Base-by-base conservation (phyloP, 2,329 filamentous ascomycete genomes). In the Ascochyta rabiei region DNA sequence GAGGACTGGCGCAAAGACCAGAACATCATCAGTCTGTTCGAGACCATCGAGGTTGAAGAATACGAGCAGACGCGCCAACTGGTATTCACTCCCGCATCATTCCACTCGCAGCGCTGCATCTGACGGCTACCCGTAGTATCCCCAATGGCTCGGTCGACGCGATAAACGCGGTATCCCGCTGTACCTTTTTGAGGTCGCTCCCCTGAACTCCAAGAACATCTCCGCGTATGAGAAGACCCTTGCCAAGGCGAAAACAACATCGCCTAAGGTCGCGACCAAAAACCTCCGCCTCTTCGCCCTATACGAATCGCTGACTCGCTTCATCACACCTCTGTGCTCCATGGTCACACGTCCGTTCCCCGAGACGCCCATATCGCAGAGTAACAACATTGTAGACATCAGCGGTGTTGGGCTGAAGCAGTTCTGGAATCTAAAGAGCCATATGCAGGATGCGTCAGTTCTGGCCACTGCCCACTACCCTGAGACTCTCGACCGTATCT, bases 321-420 rank as follows among this genome's bases (percentile, higher is more conserved):
- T 97, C 76, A 87, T 88, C 61, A 87, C 96, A 79, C 93, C 93
- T 2, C 78, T 97, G 39, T 93, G 90, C 78, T 90, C 91, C 34
- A 84, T 89, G 67, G 83, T 96, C 58, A 84, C 91, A 66, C 85
- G 93, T 67, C 85, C 87, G 7, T 80, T 90, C 72, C 83, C 88
- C 4, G 85, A 88, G 60, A 92, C 90, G n/a, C 93, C 93, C 6
- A 91, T 97, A 65, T 93, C 92, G 34, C 88, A 95, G 66, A 93
- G 89, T 69, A 96, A 90, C 67, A 97, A 97, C 77, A 96, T 98
- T 66, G 92, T 97, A 53, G 93, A 98, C 74, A 91, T 98, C 60
- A 89, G 86, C 15, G 87, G 88, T 13, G 93, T 97, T 23, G 91
- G 91, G 6, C 76, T 98, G 74, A 91, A 90, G 79, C 92, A 96